These are phyloP conservation scores for Pulveroboletus sp. DNA, from an alignment of 768 basidiomycete genomes.

Conservation along the genomic window DNA sequence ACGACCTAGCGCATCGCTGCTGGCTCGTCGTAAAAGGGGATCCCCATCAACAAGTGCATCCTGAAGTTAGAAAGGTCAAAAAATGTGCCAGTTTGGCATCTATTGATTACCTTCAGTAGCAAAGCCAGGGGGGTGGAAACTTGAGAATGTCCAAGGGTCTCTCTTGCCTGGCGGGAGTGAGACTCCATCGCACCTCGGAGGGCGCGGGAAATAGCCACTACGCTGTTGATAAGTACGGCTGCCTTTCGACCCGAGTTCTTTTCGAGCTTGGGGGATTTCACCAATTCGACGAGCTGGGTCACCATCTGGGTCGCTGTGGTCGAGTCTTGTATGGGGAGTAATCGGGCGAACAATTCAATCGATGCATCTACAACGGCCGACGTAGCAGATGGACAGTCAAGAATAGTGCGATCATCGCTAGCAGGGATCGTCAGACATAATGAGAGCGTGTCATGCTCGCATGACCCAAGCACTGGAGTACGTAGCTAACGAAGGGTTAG, in stretches of 20 bases:
- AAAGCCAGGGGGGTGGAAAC: constrained; percentile 58
- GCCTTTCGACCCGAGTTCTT: constrained; percentile 82
- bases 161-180: constrained; percentile 54
- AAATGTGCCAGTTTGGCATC: constrained; percentile 6
- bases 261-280: constrained; percentile 74
- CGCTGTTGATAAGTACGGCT: constrained; percentile 77
- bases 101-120: constrained; percentile 66
- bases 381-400: constrained; percentile 68
- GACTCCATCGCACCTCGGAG: constrained; percentile 52
- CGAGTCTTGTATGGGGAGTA: constrained; percentile 76
- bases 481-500: constrained; percentile 30
- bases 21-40: constrained; percentile 64
- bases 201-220: constrained; percentile 67
- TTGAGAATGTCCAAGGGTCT: constrained; percentile 62
- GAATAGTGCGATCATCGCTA: constrained; percentile 40
- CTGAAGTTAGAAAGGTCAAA: constrained; percentile 32
- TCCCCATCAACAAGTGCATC: constrained; percentile 82
- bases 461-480: constrained; percentile 75
- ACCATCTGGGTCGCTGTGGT: constrained; percentile 50
- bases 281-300: constrained; percentile 56
- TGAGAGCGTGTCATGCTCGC: constrained; percentile 80
- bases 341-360: constrained; percentile 76
- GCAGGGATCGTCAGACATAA: constrained; percentile 52
- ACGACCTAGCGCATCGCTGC: constrained; percentile 86
- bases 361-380: constrained; percentile 86